Evolutionary conservation across 169 alveolate species (phyloP).

Genomic region (Perkinsus marinus): DNA sequence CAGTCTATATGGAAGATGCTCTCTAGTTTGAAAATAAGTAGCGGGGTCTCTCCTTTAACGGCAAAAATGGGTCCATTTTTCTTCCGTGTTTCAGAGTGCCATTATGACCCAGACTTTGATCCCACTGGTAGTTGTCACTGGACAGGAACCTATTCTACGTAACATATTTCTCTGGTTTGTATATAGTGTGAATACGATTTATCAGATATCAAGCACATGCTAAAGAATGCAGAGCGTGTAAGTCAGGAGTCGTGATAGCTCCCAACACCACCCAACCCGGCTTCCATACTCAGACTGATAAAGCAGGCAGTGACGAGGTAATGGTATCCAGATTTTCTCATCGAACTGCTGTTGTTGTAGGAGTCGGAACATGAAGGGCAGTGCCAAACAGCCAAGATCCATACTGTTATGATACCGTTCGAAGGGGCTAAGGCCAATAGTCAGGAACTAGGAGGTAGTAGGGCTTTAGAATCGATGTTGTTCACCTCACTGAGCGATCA

Average conservation of each 20-base stretch:
- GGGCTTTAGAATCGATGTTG: not conserved
- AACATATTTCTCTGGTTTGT: not conserved
- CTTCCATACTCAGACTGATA: not conserved
- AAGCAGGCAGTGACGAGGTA: not conserved
- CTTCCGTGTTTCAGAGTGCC: not conserved
- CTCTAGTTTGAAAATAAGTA: not conserved
- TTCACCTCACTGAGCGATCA: too few species aligned
- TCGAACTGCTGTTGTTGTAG: too few species aligned
- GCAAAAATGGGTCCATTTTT: too few species aligned
- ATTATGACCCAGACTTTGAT: not conserved
- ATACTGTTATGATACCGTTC: not conserved
- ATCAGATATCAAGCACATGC: not conserved
- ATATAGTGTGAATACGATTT: not conserved
- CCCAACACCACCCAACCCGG: not conserved
- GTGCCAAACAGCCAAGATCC: not conserved
- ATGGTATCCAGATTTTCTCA: not conserved
- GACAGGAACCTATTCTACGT: not conserved
- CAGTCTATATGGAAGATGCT: not conserved
- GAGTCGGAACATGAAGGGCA: not conserved
- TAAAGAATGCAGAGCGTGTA: not conserved
- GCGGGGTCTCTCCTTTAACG: too few species aligned
- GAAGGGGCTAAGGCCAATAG: not conserved
- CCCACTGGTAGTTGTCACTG: not conserved
- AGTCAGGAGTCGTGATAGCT: not conserved
- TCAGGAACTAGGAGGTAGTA: not conserved